Conservation (phyloP, 1,284 basidiomycete genomes). For the Cryptococcus sp. region DNA sequence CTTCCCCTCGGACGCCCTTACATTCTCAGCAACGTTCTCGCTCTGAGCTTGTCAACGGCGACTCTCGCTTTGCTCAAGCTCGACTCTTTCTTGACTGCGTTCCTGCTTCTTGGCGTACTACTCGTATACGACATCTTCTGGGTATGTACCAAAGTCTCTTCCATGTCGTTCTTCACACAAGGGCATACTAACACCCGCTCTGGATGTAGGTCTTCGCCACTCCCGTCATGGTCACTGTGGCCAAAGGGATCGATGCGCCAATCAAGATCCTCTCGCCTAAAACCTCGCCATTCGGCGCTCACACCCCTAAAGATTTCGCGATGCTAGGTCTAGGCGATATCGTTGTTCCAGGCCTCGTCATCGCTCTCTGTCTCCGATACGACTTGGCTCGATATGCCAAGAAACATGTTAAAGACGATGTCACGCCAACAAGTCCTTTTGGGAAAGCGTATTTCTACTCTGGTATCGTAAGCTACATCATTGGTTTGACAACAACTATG, state of each 20-base stretch:
- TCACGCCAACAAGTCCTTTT: slow-evolving; percentile 54
- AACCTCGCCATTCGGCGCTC: slow-evolving; percentile 50
- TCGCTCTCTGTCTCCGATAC: slow-evolving; percentile 84
- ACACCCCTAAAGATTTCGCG: slow-evolving; percentile 68
- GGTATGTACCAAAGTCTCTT: slow-evolving; percentile 60
- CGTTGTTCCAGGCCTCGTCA: slow-evolving; percentile 71
- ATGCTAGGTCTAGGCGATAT: slow-evolving; percentile 87
- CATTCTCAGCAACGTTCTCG: slow-evolving; percentile 76
- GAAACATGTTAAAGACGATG: slow-evolving; percentile 28
- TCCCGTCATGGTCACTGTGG: slow-evolving; percentile 79
- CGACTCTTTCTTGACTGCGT: slow-evolving; percentile 88
- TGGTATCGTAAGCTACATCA: slow-evolving; percentile 71
- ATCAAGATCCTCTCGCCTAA: slow-evolving; percentile 89
- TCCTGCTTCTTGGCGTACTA: slow-evolving; percentile 73
- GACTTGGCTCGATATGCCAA: slow-evolving; percentile 61
- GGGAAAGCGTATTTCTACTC: slow-evolving; percentile 77
- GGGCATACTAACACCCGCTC: not conserved
- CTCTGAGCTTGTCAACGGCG: slow-evolving; percentile 79
- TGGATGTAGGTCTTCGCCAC: slow-evolving; percentile 45
- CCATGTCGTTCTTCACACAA: not conserved
- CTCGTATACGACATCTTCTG: slow-evolving; percentile 80
- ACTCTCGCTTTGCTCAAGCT: slow-evolving; percentile 79
- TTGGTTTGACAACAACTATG: slow-evolving; percentile 79
- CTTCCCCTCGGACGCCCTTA: slow-evolving; percentile 65
- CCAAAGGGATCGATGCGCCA: slow-evolving; percentile 87